phyloP scores from a whole-genome alignment of 768 basidiomycete species.

The Pulveroboletus sp. region DNA sequence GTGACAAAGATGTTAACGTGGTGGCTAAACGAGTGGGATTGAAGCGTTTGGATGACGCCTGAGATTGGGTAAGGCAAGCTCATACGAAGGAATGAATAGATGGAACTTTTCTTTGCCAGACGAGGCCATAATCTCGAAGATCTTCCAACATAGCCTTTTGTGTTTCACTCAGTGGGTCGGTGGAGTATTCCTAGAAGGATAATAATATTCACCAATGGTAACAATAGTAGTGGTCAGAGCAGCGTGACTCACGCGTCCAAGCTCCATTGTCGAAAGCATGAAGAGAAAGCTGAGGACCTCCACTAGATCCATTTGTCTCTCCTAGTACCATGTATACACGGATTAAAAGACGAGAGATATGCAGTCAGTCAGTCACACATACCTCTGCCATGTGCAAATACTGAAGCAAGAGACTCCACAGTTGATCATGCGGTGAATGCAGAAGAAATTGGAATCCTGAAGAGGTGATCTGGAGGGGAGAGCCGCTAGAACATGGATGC shows the following conservation, averaged over 20 bases:
- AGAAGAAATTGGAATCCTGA: constrained; percentile 95
- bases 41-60: constrained; percentile 77
- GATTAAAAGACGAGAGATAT: constrained; percentile 10
- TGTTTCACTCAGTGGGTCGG: constrained; percentile 69
- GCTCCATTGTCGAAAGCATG: constrained; percentile 95
- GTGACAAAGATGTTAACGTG: constrained; percentile 87
- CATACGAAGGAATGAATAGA: constrained; percentile 15
- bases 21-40: constrained; percentile 93
- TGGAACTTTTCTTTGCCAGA: constrained; percentile 77
- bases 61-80: constrained; percentile 12
- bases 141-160: constrained; percentile 88
- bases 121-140: constrained; percentile 89
- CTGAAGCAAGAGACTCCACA: constrained; percentile 91
- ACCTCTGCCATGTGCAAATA: constrained; percentile 88
- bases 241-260: constrained; percentile 63
- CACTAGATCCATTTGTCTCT: constrained; percentile 86
- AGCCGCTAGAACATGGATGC: constrained; percentile 38
- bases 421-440: constrained; percentile 87
- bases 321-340: constrained; percentile 38
- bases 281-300: constrained; percentile 92
- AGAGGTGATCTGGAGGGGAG: constrained; percentile 78
- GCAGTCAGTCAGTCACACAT: constrained; percentile 35
- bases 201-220: not conserved
- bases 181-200: constrained; percentile 76
- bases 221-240: not conserved